These are phyloP conservation scores for Pontederia crassipes DNA, from an alignment of 176 grass and related monocot species.

Conservation along the genomic window DNA sequence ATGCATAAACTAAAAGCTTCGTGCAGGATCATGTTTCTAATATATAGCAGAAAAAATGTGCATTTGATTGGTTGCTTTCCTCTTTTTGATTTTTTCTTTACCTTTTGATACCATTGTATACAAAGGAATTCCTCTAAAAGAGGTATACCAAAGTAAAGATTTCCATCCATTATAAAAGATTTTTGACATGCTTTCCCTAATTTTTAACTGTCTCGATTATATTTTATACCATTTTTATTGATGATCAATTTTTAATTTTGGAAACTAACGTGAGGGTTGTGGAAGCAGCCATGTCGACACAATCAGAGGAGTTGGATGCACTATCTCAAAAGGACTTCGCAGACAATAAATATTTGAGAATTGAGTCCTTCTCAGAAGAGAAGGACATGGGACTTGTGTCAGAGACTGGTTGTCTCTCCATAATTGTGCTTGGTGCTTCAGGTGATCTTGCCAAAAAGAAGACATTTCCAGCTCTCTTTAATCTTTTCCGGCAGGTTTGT, in stretches of 20 bases:
- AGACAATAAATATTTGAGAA: slow-evolving; percentile 33
- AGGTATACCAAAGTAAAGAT: no score
- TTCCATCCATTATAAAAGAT: no score
- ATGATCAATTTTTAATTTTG: neutral
- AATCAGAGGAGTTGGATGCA: neutral
- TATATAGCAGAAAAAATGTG: no score
- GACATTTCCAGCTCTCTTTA: slow-evolving; percentile 92
- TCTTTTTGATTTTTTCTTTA: no score
- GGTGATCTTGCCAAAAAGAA: slow-evolving; percentile 99
- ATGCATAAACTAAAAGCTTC: no score
- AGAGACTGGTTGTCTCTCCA: slow-evolving; percentile 61
- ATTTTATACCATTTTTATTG: neutral
- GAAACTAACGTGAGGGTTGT: neutral
- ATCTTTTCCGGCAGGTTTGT: slow-evolving; percentile 83
- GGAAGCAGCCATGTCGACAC: neutral
- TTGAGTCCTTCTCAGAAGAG: slow-evolving; percentile 44
- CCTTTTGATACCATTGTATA: no score
- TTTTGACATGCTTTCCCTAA: no score
- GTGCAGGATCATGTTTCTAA: no score
- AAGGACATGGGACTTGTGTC: slow-evolving; percentile 43
- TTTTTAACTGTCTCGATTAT: no score
- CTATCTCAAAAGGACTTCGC: neutral
- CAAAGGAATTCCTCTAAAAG: no score
- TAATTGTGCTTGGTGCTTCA: slow-evolving; percentile 93
- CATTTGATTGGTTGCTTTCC: no score